Conservation (phyloP, 176 grass and related monocot genomes). For the Pharus latifolius region DNA sequence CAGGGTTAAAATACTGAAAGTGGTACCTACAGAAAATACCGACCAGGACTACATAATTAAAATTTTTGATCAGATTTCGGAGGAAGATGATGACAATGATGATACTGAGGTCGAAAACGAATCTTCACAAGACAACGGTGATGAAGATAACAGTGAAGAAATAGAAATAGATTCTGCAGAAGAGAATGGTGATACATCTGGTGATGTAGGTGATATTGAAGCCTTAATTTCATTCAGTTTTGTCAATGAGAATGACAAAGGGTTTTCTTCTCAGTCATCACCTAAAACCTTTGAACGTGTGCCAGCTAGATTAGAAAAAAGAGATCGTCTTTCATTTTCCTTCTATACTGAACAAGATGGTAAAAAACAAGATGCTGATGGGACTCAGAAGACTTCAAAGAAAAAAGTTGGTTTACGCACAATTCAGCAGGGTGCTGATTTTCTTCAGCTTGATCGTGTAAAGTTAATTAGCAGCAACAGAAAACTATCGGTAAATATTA, state of each 20-base stretch:
- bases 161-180: conserved; percentile 41
- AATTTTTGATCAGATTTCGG: conserved; percentile 83
- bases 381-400: conserved; percentile 23
- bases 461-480: conserved; percentile 53
- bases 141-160: conserved; percentile 58
- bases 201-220: conserved; percentile 47
- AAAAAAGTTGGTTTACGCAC: conserved; percentile 27
- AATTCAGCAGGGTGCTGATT: conserved; percentile 30
- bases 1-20: conserved; percentile 72
- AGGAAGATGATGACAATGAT: conserved; percentile 55
- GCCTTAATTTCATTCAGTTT: conserved; percentile 38
- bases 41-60: conserved; percentile 74
- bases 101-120: conserved; percentile 44
- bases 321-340: conserved; percentile 61
- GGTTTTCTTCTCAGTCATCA: conserved; percentile 18
- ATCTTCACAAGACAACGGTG: conserved; percentile 40
- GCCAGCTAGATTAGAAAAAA: conserved; percentile 82
- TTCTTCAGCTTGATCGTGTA: conserved; percentile 64
- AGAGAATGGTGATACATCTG: conserved; percentile 31
- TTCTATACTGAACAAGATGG: conserved; percentile 54
- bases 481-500: conserved; percentile 54
- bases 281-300: conserved; percentile 36
- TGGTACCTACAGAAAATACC: conserved; percentile 59
- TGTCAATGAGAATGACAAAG: conserved; percentile 30
- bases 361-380: conserved; percentile 23